Evolutionary conservation across 169 alveolate genomes (phyloP), one percentile per base, ranked within the genome.

Genomic region (Plasmodium billcollinsi): DNA sequence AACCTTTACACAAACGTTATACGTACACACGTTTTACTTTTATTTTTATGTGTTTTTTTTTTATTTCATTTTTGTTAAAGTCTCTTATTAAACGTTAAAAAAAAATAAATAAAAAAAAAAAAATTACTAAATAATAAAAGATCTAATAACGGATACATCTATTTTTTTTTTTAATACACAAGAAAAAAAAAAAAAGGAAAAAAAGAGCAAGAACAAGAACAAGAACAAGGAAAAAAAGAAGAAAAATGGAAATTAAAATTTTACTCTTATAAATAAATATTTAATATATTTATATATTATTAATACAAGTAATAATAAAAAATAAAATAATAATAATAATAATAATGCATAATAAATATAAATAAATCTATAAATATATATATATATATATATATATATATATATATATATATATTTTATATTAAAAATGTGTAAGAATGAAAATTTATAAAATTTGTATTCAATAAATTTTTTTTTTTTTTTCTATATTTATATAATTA

Each of bases 91-190:
- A 59, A 39, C 8, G 20, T 52, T 12, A 59, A 18, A 15, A 61
- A 74, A 74, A 15, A 33, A 33, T 2, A 15, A 33, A 33, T 2
- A 33, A 33, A 33, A 33, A 33, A 33, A 33, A 33, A 33, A 33
- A 33, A 33, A 33, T 33, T 33, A 33, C 45, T 33, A 33, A 33
- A 33, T 5, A 33, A 61, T 50, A 61, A 52, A 14, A 62, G 50
- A 58, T 59, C 15, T 9, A 12, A 59, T 20, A 65, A 54, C 65
- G 39, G 65, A 56, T 56, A 15, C 2, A 26, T 67, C 62, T 15
- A 43, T 74, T 74, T 20, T 18, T 74, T 20, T 18, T 74, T 58
- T 45, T 78, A 78, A 54, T 52, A 78, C 89, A 78, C 89, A 66
- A 50, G 52, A 78, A 26, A 18, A 65, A 65, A 78, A 45, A 78